Evolutionary conservation across 257 asterid species (phyloP).

Genomic region (Penstemon eatonii): DNA sequence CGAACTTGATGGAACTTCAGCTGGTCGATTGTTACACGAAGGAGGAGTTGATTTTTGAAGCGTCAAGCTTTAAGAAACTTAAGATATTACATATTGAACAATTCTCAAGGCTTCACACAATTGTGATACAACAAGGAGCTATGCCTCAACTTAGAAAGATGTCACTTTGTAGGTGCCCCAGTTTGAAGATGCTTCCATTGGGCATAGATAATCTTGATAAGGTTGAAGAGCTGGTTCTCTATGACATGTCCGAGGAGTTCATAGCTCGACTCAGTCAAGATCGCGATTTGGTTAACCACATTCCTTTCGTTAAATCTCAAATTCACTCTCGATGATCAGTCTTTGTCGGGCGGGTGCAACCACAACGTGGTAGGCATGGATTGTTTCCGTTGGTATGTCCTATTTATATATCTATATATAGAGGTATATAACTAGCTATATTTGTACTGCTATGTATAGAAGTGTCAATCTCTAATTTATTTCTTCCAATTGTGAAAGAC

Average conservation of each 20-base stretch:
- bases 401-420: too few relatives aligned
- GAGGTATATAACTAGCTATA: too few relatives aligned
- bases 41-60: conserved; percentile 25
- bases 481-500: too few relatives aligned
- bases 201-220: conserved; percentile 24
- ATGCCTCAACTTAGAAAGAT: conserved; percentile 28
- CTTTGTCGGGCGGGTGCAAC: neutral
- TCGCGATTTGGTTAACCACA: neutral
- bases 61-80: conserved; percentile 31
- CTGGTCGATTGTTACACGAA: conserved; percentile 32
- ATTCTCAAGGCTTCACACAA: conserved; percentile 8
- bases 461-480: too few relatives aligned
- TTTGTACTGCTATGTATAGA: too few relatives aligned
- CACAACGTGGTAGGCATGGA: too few relatives aligned
- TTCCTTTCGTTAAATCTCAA: conserved; percentile 21
- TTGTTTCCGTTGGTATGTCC: too few relatives aligned
- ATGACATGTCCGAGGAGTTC: conserved; percentile 30
- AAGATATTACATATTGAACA: conserved; percentile 32
- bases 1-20: conserved; percentile 34
- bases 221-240: conserved; percentile 28
- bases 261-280: conserved; percentile 23
- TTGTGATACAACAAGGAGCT: conserved; percentile 27
- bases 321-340: neutral
- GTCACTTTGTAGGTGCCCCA: conserved; percentile 29
- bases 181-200: conserved; percentile 17